Base-by-base conservation (phyloP, 1,284 basidiomycete species). In the Fomitopsis palustris region DNA sequence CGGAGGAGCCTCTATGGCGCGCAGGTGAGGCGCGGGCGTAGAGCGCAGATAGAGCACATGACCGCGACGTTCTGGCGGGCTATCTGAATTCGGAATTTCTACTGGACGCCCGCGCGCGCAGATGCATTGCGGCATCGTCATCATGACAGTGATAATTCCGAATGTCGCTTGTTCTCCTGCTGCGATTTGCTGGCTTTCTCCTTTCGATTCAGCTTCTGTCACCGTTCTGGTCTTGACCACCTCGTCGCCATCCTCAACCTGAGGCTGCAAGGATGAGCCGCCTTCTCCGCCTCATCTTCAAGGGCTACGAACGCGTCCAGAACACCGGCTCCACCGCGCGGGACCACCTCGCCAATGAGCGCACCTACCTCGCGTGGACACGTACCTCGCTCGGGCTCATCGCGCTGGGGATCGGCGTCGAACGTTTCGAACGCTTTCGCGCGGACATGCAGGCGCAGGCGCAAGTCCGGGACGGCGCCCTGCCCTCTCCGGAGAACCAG, bases 301-400 rank as follows among this genome's bases (percentile, higher is more conserved):
- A 37, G 8, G 53, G 53, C 8, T 42, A 54, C 53, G 38, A 23
- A 21, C 53, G 37, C 25, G 37, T 54, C n/a, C n/a, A 39, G 21
- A 54, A 54, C 53, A 43, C 35, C 12, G 53, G 53, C 25, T 54
- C 53, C 21, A 54, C 53, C 37, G 53, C 53, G 9, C 53, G 53
- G 9, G 53, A 54, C 38, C 52, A 53, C 16, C 53, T 54, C 16
- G 53, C 53, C 17, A 54, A 54, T 25, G 53, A 54, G 25, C 53
- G 53, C 37, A 54, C 53, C 19, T 54, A 41, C 38, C 53, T 54
- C 21, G 53, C 53, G 7, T 54, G 37, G 53, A 43, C 53, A 17
- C 53, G 53, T 21, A 54, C 53, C 4, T 37, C 53, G 7, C 53
- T 42, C 14, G 53, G 53, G 2, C 53, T 54, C 38, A 42, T 54